These are phyloP conservation scores for Colletotrichum euphorbiae DNA, from an alignment of 2,329 filamentous ascomycete genomes.

Conservation along the genomic window DNA sequence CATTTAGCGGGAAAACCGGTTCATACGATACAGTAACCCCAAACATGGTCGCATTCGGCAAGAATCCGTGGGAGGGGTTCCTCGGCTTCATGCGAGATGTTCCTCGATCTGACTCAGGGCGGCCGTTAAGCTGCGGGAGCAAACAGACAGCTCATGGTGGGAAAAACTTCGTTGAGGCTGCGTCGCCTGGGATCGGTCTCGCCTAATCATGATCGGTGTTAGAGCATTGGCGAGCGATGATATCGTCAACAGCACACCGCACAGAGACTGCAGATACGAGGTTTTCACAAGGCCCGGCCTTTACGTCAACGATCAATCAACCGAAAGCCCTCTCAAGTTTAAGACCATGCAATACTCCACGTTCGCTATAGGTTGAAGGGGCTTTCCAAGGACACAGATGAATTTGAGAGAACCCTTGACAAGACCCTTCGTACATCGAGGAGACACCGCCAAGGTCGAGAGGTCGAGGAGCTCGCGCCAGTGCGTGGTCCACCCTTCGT, in stretches of 20 bases:
- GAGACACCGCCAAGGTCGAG: neutral
- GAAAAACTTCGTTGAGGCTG: neutral
- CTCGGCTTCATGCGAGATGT: slow-evolving; percentile 11
- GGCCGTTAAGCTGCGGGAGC: slow-evolving; percentile 3
- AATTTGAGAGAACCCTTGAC: slow-evolving; percentile 16
- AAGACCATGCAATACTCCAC: slow-evolving; percentile 21
- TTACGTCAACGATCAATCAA: slow-evolving; percentile 5
- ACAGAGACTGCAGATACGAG: slow-evolving; percentile 8
- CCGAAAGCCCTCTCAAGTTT: neutral
- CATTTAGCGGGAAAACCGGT: neutral
- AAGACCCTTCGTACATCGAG: slow-evolving; percentile 30
- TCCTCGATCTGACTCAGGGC: neutral
- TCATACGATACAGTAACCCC: slow-evolving; percentile 5
- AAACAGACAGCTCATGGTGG: neutral
- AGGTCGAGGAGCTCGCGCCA: slow-evolving; percentile 14
- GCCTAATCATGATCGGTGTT: neutral
- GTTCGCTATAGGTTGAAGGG: neutral
- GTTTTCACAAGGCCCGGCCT: slow-evolving; percentile 9
- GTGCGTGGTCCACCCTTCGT: neutral
- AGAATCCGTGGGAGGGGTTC: neutral
- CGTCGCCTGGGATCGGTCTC: neutral
- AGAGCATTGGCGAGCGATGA: neutral
- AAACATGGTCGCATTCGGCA: slow-evolving; percentile 19
- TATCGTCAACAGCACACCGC: neutral
- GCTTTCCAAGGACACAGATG: neutral